phyloP scores from a whole-genome alignment of 148 eudicot genomes.

The Vaccinium macrocarpon region DNA sequence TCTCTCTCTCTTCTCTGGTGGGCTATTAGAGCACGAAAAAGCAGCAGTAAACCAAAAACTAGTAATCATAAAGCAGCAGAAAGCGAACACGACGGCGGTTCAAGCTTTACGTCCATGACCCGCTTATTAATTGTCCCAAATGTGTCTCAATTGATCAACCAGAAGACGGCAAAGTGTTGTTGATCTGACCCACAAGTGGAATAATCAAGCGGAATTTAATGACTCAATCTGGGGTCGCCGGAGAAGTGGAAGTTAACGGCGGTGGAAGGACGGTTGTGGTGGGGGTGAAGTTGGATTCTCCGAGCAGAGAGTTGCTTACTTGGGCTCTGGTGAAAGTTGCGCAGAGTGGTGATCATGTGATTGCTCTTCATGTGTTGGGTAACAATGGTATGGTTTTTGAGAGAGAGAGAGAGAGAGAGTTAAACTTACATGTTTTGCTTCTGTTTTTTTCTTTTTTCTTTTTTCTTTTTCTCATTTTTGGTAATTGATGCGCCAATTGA shows the following conservation, averaged over 20 bases:
- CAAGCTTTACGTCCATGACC: conserved; percentile 24
- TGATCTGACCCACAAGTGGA: not conserved
- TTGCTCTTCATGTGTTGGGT: conserved; percentile 77
- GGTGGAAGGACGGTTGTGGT: conserved; percentile 68
- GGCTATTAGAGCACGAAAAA: conserved; percentile 11
- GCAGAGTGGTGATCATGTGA: conserved; percentile 70
- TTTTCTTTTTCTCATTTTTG: not conserved
- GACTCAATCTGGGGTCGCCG: conserved; percentile 31
- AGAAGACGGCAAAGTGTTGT: not conserved
- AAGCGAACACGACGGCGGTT: conserved; percentile 31
- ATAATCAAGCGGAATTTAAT: conserved; percentile 25
- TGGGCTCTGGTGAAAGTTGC: conserved; percentile 88
- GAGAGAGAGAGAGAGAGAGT: not conserved
- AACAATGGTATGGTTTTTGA: conserved; percentile 39
- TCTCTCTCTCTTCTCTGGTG: not conserved
- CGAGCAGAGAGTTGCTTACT: conserved; percentile 75
- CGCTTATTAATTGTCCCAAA: not conserved
- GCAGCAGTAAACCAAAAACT: not conserved
- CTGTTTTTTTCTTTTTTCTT: not conserved
- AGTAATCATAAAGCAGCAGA: not conserved
- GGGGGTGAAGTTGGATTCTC: conserved; percentile 76
- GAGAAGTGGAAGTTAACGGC: conserved; percentile 25
- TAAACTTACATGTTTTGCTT: not conserved
- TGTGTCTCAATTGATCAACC: not conserved
- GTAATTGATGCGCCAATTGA: not conserved